These are phyloP conservation scores for Penicillium sp. DNA, from an alignment of 2,329 filamentous ascomycete species.

Conservation along the genomic window DNA sequence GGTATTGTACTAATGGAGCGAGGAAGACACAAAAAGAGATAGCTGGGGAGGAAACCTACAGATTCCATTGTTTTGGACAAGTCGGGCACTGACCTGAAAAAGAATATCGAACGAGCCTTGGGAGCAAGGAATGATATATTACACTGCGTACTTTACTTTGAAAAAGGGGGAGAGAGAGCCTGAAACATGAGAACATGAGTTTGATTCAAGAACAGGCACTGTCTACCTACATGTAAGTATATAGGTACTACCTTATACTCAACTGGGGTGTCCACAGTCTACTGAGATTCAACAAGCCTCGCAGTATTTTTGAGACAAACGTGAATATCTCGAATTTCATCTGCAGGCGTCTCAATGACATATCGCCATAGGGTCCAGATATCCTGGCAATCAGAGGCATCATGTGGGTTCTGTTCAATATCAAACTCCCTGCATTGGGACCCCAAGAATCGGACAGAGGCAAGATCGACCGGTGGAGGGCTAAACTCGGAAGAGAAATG, in stretches of 20 bases:
- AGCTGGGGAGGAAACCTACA: no score
- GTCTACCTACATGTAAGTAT: background rate
- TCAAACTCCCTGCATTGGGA: background rate
- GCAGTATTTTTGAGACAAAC: background rate
- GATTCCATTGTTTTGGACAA: no score
- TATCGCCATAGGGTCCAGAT: conserved; percentile 5
- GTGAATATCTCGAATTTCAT: background rate
- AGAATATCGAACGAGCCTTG: no score
- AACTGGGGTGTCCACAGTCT: background rate
- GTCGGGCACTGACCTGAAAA: no score
- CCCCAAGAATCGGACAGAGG: background rate
- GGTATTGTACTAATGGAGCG: no score
- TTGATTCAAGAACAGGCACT: background rate
- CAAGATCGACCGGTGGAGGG: background rate
- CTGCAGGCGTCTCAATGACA: background rate
- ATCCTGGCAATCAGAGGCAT: background rate
- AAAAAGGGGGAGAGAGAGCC: no score
- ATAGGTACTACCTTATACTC: no score
- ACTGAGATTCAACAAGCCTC: background rate
- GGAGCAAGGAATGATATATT: no score
- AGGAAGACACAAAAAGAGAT: no score
- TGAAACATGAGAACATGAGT: background rate
- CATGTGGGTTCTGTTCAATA: background rate
- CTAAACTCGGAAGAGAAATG: background rate
- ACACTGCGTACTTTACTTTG: no score